Evolutionary conservation across 257 asterid genomes (phyloP), one percentile per base, ranked within the genome.

Genomic region (Gentiana macrophylla): DNA sequence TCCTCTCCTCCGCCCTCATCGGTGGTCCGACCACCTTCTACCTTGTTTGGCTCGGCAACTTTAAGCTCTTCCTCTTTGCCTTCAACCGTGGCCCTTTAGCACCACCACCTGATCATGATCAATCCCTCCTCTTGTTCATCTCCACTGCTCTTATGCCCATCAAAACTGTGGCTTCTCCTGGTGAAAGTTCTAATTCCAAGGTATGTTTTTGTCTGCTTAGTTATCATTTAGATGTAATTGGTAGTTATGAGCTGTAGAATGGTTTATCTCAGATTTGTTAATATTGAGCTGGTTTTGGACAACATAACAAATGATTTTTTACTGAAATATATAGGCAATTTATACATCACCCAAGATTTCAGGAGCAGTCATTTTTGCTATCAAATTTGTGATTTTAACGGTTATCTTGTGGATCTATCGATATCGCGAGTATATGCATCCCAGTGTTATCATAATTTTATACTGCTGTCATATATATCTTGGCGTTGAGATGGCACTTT

Each of bases 31-130:
- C 94, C 47, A 32, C 57, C 59, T 77, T 86, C 58, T 83, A 73
- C 80, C 76, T 89, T 3, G 79, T 74, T 59, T 89, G 94, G 94
- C 85, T 70, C n/a, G 84, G 69, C 58, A 88, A 84, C 46, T 84
- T 77, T 77, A 88, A 88, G 64, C 88, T 88, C 69, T 71, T 88
- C 68, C 86, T 84, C 57, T 79, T 77, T 59, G 53, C 86, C 35
- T 88, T 84, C 67, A 49, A 75, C 37, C 74, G 61, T 13, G 72
- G 73, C 60, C 94, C 93, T 35, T 74, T 84, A 5, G 62, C 64
- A 50, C 9, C 84, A 35, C 2, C 46, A 1, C 46, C 9, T 10
- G 24, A 24, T 24, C 24, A 24, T 24, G 24, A 24, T 24, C 12
- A 36, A 8, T 77, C 83, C 0, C 80, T 81, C 69, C 63, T 60